A percentile compares a stretch with the other conserved stretches of the same genome.
Evolutionary conservation across 495 filamentous ascomycete species (phyloP).

Genomic region (Penicillium malachiteum): DNA sequence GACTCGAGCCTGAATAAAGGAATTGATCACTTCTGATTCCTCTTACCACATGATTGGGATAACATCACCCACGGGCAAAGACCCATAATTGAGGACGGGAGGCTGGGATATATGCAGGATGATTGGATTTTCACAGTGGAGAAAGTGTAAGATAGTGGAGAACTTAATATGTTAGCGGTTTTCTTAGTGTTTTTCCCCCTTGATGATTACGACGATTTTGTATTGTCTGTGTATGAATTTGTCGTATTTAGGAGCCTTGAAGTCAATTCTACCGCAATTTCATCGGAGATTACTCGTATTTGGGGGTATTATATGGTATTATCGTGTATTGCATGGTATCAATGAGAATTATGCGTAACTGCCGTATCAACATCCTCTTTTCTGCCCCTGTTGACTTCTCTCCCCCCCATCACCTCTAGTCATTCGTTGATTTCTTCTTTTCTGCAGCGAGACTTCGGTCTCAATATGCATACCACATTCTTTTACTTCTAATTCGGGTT

Average conservation of each 20-base stretch:
- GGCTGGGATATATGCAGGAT: not conserved
- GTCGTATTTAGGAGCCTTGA: too few species aligned
- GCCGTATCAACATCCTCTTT: slow-evolving; percentile 3
- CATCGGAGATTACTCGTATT: not conserved
- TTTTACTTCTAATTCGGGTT: slow-evolving; percentile 19
- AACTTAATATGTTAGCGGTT: too few species aligned
- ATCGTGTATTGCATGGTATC: not conserved
- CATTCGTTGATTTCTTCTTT: slow-evolving; percentile 40
- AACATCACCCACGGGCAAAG: slow-evolving; percentile 11
- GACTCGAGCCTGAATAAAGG: too few species aligned
- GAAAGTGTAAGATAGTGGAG: too few species aligned
- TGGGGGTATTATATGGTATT: not conserved
- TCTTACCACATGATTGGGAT: not conserved
- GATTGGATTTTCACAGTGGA: not conserved
- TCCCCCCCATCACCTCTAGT: slow-evolving; percentile 34
- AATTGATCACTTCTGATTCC: too few species aligned
- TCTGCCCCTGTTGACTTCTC: slow-evolving; percentile 7
- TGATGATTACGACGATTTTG: too few species aligned
- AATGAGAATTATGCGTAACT: not conserved
- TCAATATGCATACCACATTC: slow-evolving; percentile 31
- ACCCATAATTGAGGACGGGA: slow-evolving; percentile 1
- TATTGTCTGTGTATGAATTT: too few species aligned
- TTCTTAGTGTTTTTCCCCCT: too few species aligned
- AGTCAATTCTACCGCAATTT: not conserved
- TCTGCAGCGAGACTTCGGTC: slow-evolving; percentile 27